Conservation (phyloP, 208 protist genomes). For the Leishmania tarentolae region DNA sequence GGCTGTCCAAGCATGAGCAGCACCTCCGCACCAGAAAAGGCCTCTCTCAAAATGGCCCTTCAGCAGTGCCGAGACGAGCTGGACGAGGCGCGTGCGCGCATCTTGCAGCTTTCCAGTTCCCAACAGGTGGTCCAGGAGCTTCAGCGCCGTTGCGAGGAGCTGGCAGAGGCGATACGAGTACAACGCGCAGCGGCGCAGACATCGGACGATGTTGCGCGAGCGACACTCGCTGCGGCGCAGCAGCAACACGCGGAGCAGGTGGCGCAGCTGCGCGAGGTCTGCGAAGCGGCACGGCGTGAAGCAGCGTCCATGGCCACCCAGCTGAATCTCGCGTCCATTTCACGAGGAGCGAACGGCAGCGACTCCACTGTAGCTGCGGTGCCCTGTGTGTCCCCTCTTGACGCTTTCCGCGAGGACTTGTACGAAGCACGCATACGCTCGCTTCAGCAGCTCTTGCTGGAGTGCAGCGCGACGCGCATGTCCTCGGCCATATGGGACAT, state of each 20-base stretch:
- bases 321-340: not conserved
- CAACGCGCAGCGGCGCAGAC: constrained; percentile 13
- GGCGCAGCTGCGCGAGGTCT: constrained; percentile 12
- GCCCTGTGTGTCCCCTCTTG: not conserved
- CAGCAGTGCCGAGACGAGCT: constrained; percentile 22
- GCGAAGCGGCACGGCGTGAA: constrained; percentile 14
- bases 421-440: constrained; percentile 16
- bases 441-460: constrained; percentile 23
- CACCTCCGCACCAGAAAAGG: not conserved
- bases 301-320: not conserved
- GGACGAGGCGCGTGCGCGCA: constrained; percentile 22
- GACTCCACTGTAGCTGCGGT: not conserved
- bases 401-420: constrained; percentile 4
- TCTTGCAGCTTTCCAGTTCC: constrained; percentile 22
- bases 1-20: not conserved
- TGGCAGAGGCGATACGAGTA: constrained; percentile 1
- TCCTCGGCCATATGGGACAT: constrained; percentile 1
- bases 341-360: not conserved
- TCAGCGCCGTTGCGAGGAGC: constrained; percentile 28
- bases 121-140: constrained; percentile 29
- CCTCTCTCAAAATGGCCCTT: constrained; percentile 4
- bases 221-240: not conserved
- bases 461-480: constrained; percentile 3
- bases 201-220: constrained; percentile 1
- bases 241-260: constrained; percentile 7